Conservation (phyloP, 2,329 filamentous ascomycete genomes). For the Chrysosphaeria jannelii region DNA sequence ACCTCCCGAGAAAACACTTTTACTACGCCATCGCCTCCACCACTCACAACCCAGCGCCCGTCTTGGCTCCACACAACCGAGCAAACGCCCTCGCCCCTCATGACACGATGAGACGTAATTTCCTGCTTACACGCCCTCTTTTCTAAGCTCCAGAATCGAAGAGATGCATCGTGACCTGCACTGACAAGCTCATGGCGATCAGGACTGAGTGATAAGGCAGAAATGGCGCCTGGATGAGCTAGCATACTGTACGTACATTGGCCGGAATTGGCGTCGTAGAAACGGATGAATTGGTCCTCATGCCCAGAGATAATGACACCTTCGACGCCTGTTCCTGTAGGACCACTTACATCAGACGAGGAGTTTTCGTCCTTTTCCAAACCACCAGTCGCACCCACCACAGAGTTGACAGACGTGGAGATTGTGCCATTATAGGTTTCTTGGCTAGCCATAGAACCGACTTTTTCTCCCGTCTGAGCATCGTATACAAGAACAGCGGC, state of each 20-base stretch:
- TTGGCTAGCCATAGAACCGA: conserved; percentile 72
- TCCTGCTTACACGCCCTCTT: conserved; percentile 89
- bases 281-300: conserved; percentile 82
- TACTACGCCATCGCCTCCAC: conserved; percentile 79
- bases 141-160: conserved; percentile 92
- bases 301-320: conserved; percentile 90
- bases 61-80: conserved; percentile 88
- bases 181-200: conserved; percentile 87
- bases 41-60: conserved; percentile 78
- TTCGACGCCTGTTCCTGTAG: conserved; percentile 61
- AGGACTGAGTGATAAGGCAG: conserved; percentile 67
- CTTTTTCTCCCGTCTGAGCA: conserved; percentile 68
- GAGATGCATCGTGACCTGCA: conserved; percentile 77
- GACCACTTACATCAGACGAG: conserved; percentile 30
- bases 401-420: conserved; percentile 59
- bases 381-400: conserved; percentile 62
- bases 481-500: conserved; percentile 79
- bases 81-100: conserved; percentile 90
- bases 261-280: conserved; percentile 95
- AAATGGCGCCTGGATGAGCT: conserved; percentile 79
- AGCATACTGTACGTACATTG: conserved; percentile 99
- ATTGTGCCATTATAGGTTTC: conserved; percentile 76
- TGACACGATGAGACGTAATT: conserved; percentile 71
- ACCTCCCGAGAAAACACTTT: conserved; percentile 48
- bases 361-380: conserved; percentile 38